These are phyloP conservation scores for Pseudozyma flocculosa DNA, from an alignment of 1,284 basidiomycete genomes.

Conservation along the genomic window DNA sequence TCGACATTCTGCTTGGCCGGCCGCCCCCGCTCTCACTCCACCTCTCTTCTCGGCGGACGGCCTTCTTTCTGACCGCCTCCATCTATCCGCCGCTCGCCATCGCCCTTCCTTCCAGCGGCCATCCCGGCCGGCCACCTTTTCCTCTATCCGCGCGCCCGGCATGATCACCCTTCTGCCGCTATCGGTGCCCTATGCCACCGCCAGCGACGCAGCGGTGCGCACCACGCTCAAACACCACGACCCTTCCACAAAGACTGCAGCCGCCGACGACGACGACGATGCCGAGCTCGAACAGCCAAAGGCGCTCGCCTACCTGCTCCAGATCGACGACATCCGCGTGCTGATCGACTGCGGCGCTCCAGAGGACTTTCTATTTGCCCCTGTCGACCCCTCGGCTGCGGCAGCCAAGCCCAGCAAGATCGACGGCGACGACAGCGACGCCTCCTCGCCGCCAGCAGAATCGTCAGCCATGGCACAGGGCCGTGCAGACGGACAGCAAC, in stretches of 20 bases:
- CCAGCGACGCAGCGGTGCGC: constrained; percentile 11
- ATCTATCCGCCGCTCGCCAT: too few relatives aligned
- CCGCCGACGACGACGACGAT: neutral
- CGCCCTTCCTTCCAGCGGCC: too few relatives aligned
- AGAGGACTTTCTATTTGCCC: constrained; percentile 48
- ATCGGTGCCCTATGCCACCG: constrained; percentile 37
- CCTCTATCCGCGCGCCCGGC: too few relatives aligned
- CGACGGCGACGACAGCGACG: neutral
- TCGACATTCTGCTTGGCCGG: too few relatives aligned
- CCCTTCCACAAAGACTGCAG: neutral
- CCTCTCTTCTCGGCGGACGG: too few relatives aligned
- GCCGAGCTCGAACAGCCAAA: constrained; percentile 40
- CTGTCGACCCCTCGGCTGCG: too few relatives aligned
- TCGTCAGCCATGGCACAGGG: constrained; percentile 4
- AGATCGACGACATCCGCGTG: constrained; percentile 91
- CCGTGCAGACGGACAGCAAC: neutral
- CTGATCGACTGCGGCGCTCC: constrained; percentile 82
- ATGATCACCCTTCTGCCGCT: constrained; percentile 50
- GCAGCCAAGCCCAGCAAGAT: too few relatives aligned
- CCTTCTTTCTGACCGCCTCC: too few relatives aligned
- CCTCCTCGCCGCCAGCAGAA: neutral
- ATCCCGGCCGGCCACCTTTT: too few relatives aligned
- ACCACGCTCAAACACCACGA: constrained; percentile 17
- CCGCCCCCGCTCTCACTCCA: too few relatives aligned
- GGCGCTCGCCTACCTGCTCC: constrained; percentile 70